Evolutionary conservation across 169 alveolate genomes (phyloP).

Genomic region (Plasmodium knowlesi): DNA sequence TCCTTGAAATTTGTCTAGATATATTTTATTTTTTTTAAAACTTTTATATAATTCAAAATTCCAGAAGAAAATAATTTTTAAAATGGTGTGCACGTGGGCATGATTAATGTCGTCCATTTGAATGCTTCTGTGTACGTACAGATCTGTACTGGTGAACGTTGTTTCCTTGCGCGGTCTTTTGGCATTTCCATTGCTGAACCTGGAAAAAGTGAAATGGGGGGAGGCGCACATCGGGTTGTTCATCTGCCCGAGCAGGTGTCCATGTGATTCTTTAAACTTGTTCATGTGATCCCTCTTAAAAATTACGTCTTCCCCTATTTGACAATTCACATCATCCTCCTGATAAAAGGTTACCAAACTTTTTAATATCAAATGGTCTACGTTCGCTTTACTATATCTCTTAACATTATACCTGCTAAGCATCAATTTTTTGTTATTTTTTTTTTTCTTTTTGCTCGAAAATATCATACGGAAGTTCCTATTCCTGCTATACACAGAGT

Average conservation of each 20-base stretch:
- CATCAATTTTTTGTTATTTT: conserved; percentile 42
- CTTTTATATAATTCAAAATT: conserved; percentile 66
- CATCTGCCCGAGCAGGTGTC: neutral
- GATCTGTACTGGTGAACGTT: neutral
- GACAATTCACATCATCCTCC: conserved; percentile 11
- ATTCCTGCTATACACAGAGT: conserved; percentile 71
- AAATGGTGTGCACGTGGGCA: conserved; percentile 45
- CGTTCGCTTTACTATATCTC: conserved; percentile 29
- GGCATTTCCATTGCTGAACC: neutral
- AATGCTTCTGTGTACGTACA: neutral
- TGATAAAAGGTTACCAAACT: conserved; percentile 47
- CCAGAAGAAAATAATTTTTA: conserved; percentile 71
- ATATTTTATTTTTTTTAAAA: conserved; percentile 62
- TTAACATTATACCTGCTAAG: conserved; percentile 44
- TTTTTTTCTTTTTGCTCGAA: conserved; percentile 75
- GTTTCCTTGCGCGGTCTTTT: neutral
- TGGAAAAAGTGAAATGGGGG: neutral
- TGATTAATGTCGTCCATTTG: neutral
- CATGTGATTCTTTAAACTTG: neutral
- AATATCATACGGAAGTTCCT: conserved; percentile 69
- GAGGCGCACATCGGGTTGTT: neutral
- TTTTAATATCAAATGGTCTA: conserved; percentile 36
- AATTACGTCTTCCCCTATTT: conserved; percentile 10
- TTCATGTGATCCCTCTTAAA: neutral
- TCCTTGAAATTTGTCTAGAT: conserved; percentile 14